Base-by-base conservation (phyloP, 441 rosid genomes). In the Adansonia gregorii region DNA sequence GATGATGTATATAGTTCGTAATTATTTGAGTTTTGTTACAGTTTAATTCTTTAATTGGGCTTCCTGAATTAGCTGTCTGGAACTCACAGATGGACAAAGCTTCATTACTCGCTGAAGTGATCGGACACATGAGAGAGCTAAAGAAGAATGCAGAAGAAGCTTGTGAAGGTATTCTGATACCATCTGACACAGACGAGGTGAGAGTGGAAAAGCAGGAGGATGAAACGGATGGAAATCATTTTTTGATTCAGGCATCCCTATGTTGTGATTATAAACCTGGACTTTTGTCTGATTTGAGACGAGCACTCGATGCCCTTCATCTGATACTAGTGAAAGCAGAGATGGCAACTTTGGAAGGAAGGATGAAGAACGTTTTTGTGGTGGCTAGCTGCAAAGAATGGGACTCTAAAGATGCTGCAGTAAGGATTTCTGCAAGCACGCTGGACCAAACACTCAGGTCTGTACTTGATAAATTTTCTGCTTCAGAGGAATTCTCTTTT, bases 11-110 rank as follows among this genome's bases (percentile, higher is more conserved):
- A 59, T 60, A 27, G 1, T 60, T 49, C 10, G 15, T 70, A n/a
- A 15, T 45, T 8, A 35, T 10, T 60, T 10, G 10, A 61, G 45
- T 31, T 63, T 27, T 12, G 19, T 63, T 63, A 31, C 35, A 31
- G 11, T 70, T 60, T 75, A 35, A 17, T 17, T 70, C 17, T 24
- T 17, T 49, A 17, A 22, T 51, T 74, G 79, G 17, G 19, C 8
- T 49, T 15, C 9, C 77, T 70, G 45, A 58, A 78, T 43, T 59
- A 76, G 72, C 48, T n/a, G 70, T 35, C 48, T 76, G 67, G 79
- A 56, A 60, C 31, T 71, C 22, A 24, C 81, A 89, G 91, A 84
- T 88, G 93, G 93, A 89, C 83, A 89, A 89, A 80, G 90, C 91
- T 60, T 72, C 89, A 3, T 80, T 89, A 77, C 85, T 89, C 45